These are phyloP conservation scores for Prototheca stagnorum DNA, from an alignment of 163 green algal species.

Conservation along the genomic window DNA sequence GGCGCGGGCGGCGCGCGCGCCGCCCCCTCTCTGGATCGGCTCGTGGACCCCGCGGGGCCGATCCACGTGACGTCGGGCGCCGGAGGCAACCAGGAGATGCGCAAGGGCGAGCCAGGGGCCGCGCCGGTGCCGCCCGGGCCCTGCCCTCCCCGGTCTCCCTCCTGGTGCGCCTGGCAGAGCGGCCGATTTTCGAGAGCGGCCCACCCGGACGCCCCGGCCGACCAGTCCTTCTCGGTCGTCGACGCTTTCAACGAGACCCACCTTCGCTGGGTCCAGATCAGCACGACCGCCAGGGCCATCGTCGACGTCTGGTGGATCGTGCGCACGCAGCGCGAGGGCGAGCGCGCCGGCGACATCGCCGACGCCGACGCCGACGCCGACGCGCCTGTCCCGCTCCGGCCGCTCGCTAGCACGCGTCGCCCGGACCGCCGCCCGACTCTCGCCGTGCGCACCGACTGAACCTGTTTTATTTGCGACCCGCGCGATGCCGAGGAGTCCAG, in stretches of 20 bases:
- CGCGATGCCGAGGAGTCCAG: too few relatives aligned
- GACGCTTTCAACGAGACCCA: slow-evolving; percentile 7
- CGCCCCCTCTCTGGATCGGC: not conserved
- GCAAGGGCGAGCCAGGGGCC: not conserved
- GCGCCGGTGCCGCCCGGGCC: slow-evolving; percentile 1
- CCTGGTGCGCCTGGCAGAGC: slow-evolving; percentile 17
- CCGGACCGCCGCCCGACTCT: too few relatives aligned
- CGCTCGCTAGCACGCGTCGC: too few relatives aligned
- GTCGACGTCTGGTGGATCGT: slow-evolving; percentile 8
- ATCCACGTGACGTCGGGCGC: slow-evolving; percentile 10
- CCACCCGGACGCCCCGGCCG: too few relatives aligned
- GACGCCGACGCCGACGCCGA: too few relatives aligned
- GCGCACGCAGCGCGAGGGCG: not conserved
- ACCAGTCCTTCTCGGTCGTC: slow-evolving; percentile 4
- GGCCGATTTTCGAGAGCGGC: slow-evolving; percentile 3
- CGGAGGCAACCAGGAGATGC: slow-evolving; percentile 15
- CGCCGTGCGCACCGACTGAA: too few relatives aligned
- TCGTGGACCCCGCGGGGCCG: slow-evolving; percentile 1
- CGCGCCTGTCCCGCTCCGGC: not conserved
- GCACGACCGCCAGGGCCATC: not conserved
- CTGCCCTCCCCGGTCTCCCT: too few relatives aligned
- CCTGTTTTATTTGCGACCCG: too few relatives aligned
- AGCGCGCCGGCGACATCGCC: too few relatives aligned
- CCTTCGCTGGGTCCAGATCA: slow-evolving; percentile 5
- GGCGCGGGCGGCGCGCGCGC: not conserved